Conservation (phyloP, 129 eudicot species). For the Flaveria bidentis region DNA sequence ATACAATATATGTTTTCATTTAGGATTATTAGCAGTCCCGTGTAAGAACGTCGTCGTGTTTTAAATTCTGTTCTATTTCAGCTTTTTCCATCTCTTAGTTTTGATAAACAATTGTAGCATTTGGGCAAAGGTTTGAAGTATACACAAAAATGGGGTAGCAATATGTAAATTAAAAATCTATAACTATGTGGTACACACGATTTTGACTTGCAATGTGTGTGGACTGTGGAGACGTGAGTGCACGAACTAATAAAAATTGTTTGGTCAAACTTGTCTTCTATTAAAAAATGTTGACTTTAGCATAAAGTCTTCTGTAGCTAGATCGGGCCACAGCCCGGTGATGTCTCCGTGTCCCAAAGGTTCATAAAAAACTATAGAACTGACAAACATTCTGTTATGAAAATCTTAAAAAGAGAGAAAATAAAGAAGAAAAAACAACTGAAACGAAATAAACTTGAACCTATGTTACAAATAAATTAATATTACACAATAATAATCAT, state of each 20-base stretch:
- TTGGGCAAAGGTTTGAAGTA: conserved; percentile 3
- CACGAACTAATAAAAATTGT: conserved; percentile 34
- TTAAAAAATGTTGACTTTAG: background rate
- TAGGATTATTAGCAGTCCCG: too few relatives aligned
- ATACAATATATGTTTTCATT: too few relatives aligned
- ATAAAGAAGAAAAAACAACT: too few relatives aligned
- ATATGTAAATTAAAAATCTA: conserved; percentile 15
- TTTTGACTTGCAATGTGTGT: conserved; percentile 30
- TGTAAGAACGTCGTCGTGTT: too few relatives aligned
- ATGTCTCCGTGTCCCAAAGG: too few relatives aligned
- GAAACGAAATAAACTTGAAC: too few relatives aligned
- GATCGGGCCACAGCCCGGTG: background rate
- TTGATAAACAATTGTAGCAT: background rate
- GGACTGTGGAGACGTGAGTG: conserved; percentile 41
- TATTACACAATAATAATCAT: too few relatives aligned
- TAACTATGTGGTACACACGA: conserved; percentile 43
- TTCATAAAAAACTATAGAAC: too few relatives aligned
- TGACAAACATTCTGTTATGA: too few relatives aligned
- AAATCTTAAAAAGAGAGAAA: too few relatives aligned
- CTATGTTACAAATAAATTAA: too few relatives aligned
- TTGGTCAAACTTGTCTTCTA: background rate
- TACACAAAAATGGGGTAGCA: conserved; percentile 8
- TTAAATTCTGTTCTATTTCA: background rate
- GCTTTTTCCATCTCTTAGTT: background rate
- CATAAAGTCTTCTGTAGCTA: background rate